Conservation (phyloP, 2,329 filamentous ascomycete species). For the Sporothrix luriei region DNA sequence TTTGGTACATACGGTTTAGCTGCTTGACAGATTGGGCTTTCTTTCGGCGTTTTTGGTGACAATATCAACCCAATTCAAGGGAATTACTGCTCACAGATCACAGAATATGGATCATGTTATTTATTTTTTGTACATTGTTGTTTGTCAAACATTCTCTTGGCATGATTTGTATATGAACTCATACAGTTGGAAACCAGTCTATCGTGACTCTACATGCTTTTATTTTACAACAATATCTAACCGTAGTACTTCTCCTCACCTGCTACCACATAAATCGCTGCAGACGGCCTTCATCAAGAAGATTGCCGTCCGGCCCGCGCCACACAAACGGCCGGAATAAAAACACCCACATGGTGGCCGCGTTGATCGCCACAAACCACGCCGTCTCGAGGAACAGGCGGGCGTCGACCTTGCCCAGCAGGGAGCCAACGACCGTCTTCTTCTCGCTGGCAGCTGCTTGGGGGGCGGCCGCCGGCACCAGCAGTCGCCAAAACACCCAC, state of each 20-base stretch:
- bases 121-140: neutral
- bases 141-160: constrained; percentile 12
- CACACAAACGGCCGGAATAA: constrained; percentile 69
- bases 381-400: constrained; percentile 62
- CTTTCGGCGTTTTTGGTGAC: neutral
- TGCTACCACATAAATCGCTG: constrained; percentile 82
- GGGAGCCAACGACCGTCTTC: constrained; percentile 18
- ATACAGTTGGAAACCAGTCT: neutral
- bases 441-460: neutral
- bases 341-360: constrained; percentile 70
- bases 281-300: constrained; percentile 58
- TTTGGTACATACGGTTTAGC: neutral
- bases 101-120: neutral
- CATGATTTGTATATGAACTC: neutral
- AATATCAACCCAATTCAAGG: neutral
- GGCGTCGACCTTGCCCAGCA: constrained; percentile 46
- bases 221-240: neutral
- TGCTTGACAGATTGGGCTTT: neutral
- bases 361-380: constrained; percentile 70
- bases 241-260: too few species aligned
- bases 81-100: constrained; percentile 20
- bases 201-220: neutral
- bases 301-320: constrained; percentile 54
- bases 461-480: constrained; percentile 59
- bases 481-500: constrained; percentile 88